A percentile compares a stretch with the other conserved stretches of the same genome.
These are phyloP conservation scores for Luffa aegyptiaca DNA, from an alignment of 306 rosid genomes.

Conservation along the genomic window DNA sequence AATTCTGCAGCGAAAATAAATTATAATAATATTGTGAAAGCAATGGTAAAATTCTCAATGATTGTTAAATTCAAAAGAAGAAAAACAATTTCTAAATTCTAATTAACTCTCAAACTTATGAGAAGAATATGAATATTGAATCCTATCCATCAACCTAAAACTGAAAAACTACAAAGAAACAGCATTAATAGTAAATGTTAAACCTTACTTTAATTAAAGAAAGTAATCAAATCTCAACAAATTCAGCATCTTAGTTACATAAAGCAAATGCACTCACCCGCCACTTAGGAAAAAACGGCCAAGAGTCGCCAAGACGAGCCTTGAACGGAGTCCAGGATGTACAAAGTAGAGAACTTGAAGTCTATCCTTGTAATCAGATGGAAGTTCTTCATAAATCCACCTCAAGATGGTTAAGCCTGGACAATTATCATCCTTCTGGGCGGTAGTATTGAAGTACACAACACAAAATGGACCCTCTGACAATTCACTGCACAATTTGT, in stretches of 20 bases:
- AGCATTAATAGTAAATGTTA: neutral
- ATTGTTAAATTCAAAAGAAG: neutral
- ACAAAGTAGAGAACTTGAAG: constrained; percentile 72
- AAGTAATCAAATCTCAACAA: neutral
- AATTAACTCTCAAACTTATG: neutral
- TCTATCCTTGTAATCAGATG: constrained; percentile 61
- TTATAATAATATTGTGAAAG: neutral
- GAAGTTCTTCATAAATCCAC: constrained; percentile 93
- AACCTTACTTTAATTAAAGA: too few species aligned
- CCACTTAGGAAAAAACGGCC: constrained; percentile 81
- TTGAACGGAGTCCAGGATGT: constrained; percentile 87
- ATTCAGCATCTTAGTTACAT: neutral
- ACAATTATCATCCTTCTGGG: constrained; percentile 81
- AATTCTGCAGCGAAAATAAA: neutral
- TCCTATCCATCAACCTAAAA: neutral
- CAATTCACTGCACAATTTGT: constrained; percentile 61
- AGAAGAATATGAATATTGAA: too few species aligned
- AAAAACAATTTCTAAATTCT: neutral
- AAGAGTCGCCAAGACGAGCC: constrained; percentile 74
- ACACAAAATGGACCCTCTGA: constrained; percentile 70
- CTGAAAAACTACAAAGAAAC: neutral
- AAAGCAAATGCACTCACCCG: constrained; percentile 42
- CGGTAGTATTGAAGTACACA: constrained; percentile 74
- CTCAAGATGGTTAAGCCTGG: constrained; percentile 89
- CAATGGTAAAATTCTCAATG: neutral